Base-by-base conservation (phyloP, 1,284 basidiomycete species). In the Somion occarium region DNA sequence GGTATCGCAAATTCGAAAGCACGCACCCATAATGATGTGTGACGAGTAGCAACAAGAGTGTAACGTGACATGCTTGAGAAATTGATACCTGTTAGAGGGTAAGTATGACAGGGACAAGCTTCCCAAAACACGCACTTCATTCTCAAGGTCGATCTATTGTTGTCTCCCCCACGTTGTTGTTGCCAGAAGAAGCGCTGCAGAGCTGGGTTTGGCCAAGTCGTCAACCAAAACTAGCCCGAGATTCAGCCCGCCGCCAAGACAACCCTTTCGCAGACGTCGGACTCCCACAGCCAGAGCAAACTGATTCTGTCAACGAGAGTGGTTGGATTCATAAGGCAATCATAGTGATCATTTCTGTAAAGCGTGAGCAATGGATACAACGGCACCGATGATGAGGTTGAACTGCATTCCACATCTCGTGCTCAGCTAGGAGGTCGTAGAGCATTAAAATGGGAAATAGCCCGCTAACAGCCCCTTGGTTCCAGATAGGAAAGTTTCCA, bases 101-200 rank as follows among this genome's bases (percentile, higher is more conserved):
- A 7, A 34, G 13, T 22, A 41, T 41, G 39, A 41, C 39, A n/a
- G n/a, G n/a, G 20, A 22, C 39, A 9, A 19, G 20, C 48, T 56
- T 37, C 57, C 57, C 43, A 48, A 58, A 58, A 24, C 39, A 54
- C 34, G 25, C 43, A 34, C 48, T 38, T 54, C 46, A 25, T 58
- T 59, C 58, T 53, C 58, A 59, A 56, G 58, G 44, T 20, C 46
- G 39, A 22, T 43, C 49, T 52, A 58, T 34, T 34, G 9, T 46
- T 56, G 15, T 38, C 26, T 39, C 22, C 24, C 9, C n/a, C 11
- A 9, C 34, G 18, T 41, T 5, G 9, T 41, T 41, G 39, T 15
- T 34, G 30, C 30, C 30, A 34, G 7, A 34, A 7, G 30, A 34
- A 34, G 30, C 7, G 15, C 15, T 34, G 30, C 7, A 34, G 15